Base-by-base conservation (phyloP, 305 asterid genomes). In the Caryopteris hybrid region DNA sequence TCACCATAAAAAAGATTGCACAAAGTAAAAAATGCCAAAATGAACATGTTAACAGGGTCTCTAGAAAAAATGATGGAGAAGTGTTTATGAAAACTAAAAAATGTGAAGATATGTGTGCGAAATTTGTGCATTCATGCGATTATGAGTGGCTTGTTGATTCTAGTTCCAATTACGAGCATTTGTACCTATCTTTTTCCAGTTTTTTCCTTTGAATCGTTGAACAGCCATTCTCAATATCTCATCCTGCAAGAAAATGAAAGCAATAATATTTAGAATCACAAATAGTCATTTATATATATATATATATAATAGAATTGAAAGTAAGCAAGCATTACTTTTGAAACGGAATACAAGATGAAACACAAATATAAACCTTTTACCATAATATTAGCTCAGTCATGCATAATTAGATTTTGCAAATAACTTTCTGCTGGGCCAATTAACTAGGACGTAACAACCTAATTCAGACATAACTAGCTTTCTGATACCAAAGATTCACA, bases 101-200 rank as follows among this genome's bases (percentile, higher is more conserved):
- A n/a, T n/a, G n/a, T n/a, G n/a, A n/a, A n/a, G n/a, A n/a, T n/a
- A n/a, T n/a, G n/a, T n/a, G n/a, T n/a, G n/a, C n/a, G n/a, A n/a
- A n/a, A n/a, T n/a, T n/a, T n/a, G n/a, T n/a, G n/a, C n/a, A n/a
- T n/a, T n/a, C n/a, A n/a, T n/a, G n/a, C n/a, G n/a, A n/a, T n/a
- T n/a, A n/a, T n/a, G n/a, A n/a, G n/a, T n/a, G n/a, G n/a, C n/a
- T n/a, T n/a, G n/a, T n/a, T n/a, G 48, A 22, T 58, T 53, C 57
- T 33, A 36, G 20, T 74, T 68, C 70, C 46, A 59, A 46, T 68
- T 51, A 61, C 50, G 50, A 21, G 27, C 59, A 45, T 45, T n/a
- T 47, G 38, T 86, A 92, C 97, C 99, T 84, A 92, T 92, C 81
- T 90, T 95, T 70, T 92, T 95, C 99, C 99, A 95, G 82, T 92